Base-by-base conservation (phyloP, 352 stramenopile species). In the Sclerospora graminicola region DNA sequence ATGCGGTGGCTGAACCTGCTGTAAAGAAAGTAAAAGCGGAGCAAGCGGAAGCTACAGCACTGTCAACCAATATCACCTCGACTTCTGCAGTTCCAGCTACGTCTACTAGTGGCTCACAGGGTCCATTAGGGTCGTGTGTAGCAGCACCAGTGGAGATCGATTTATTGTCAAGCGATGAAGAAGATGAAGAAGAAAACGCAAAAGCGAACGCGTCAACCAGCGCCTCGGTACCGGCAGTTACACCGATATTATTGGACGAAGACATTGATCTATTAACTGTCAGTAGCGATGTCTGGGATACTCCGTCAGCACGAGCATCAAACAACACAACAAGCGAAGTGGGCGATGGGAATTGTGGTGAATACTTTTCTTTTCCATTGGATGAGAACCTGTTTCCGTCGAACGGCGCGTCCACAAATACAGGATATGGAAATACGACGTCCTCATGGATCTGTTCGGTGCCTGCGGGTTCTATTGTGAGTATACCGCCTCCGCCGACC, bases 221-320 rank as follows among this genome's bases (percentile, higher is more conserved):
- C 29, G 28, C 47, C 10, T 21, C 50, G 37, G 27, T 48, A 1
- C 31, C 35, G 20, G 31, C 36, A 18, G 46, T 41, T 39, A 41
- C 54, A 10, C 47, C 62, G 1, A 72, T 77, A 16, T 41, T 81
- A 11, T 55, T 80, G 10, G 69, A 84, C 28, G 66, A 83, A 19
- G 70, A 83, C 16, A 63, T 88, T 8, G 44, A 67, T 15, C 66
- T 88, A 34, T 58, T 88, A 28, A 85, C 70, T 0, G 76, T 88
- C 13, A 59, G 61, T 39, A 84, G 64, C 37, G 69, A 82, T 23
- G 60, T 73, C 16, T 88, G 76, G 76, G 72, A 83, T 40, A 74
- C 61, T 8, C 38, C 57, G 6, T 40, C 55, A 9, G 32, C 30
- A 35, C 46, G 35, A 33, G 45, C 37, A 36, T 35, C 43, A 2